Percentiles rank a stretch among this genome's conserved stretches.
These are phyloP conservation scores for Cryptococcus neoformans DNA, from an alignment of 1,284 basidiomycete genomes.

Conservation along the genomic window DNA sequence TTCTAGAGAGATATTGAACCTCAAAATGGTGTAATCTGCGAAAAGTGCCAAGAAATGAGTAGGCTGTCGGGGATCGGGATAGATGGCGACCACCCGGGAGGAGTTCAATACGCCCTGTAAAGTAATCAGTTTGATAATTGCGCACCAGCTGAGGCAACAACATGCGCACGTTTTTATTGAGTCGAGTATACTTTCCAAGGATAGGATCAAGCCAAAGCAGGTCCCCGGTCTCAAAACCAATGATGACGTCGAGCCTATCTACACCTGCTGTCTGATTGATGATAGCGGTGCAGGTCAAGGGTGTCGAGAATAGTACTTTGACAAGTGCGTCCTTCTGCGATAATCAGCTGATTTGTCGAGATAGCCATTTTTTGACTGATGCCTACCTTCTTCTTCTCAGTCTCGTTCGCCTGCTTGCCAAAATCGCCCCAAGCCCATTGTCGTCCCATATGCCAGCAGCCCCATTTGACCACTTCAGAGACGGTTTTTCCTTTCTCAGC, in stretches of 20 bases:
- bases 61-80: slow-evolving; percentile 82
- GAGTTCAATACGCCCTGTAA: slow-evolving; percentile 71
- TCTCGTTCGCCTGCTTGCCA: slow-evolving; percentile 71
- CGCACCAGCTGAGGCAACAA: not conserved
- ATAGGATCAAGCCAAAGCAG: slow-evolving; percentile 82
- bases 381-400: slow-evolving; percentile 14
- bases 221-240: slow-evolving; percentile 91
- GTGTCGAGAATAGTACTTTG: slow-evolving; percentile 77
- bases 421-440: slow-evolving; percentile 78
- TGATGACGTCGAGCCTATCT: slow-evolving; percentile 80
- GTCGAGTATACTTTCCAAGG: slow-evolving; percentile 69
- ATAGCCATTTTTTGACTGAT: too few species aligned
- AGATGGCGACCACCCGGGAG: slow-evolving; percentile 75
- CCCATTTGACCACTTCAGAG: slow-evolving; percentile 57
- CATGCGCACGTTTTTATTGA: slow-evolving; percentile 78
- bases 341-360: not conserved
- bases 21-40: slow-evolving; percentile 57
- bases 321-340: slow-evolving; percentile 71
- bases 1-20: slow-evolving; percentile 41
- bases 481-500: slow-evolving; percentile 57
- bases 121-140: not conserved
- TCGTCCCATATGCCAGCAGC: slow-evolving; percentile 79
- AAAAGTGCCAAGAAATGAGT: slow-evolving; percentile 88
- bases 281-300: slow-evolving; percentile 80
- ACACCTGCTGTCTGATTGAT: slow-evolving; percentile 62